These are phyloP conservation scores for Balakata baccata DNA, from an alignment of 345 rosid genomes.

Conservation along the genomic window DNA sequence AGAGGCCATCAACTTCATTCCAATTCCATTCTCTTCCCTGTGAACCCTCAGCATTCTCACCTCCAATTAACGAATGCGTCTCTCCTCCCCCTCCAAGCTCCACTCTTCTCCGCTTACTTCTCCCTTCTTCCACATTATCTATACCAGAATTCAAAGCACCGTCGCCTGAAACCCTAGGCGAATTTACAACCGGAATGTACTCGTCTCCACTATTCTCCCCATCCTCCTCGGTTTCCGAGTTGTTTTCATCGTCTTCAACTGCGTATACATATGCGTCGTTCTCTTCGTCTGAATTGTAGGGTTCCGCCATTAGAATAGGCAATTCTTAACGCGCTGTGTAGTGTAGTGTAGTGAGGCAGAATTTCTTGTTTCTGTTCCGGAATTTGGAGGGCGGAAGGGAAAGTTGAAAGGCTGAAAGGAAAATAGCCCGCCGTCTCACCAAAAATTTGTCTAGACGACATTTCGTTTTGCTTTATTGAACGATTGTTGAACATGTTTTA, in stretches of 20 bases:
- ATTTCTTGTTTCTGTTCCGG: neutral
- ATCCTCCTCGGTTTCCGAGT: constrained; percentile 5
- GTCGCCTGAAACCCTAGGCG: constrained; percentile 30
- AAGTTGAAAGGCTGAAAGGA: neutral
- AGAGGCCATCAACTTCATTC: constrained; percentile 56
- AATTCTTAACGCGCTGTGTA: neutral
- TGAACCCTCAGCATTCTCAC: constrained; percentile 26
- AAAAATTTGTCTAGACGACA: neutral
- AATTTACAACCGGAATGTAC: constrained; percentile 21
- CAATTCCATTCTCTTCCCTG: constrained; percentile 49
- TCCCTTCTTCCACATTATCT: constrained; percentile 21
- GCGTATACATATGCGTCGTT: constrained; percentile 8
- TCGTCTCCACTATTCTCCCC: constrained; percentile 11
- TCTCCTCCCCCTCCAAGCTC: constrained; percentile 21
- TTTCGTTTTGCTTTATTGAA: neutral
- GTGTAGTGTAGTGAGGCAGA: neutral
- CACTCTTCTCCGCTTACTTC: constrained; percentile 35
- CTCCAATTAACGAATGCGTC: constrained; percentile 23
- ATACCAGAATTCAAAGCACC: neutral
- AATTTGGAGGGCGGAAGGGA: neutral
- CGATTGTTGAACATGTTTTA: no score
- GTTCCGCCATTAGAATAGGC: neutral
- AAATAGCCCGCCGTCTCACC: neutral
- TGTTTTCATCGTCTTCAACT: constrained; percentile 7
- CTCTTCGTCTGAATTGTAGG: constrained; percentile 4